Conservation (phyloP, 2,329 filamentous ascomycete species). For the Karstenula rhodostoma region DNA sequence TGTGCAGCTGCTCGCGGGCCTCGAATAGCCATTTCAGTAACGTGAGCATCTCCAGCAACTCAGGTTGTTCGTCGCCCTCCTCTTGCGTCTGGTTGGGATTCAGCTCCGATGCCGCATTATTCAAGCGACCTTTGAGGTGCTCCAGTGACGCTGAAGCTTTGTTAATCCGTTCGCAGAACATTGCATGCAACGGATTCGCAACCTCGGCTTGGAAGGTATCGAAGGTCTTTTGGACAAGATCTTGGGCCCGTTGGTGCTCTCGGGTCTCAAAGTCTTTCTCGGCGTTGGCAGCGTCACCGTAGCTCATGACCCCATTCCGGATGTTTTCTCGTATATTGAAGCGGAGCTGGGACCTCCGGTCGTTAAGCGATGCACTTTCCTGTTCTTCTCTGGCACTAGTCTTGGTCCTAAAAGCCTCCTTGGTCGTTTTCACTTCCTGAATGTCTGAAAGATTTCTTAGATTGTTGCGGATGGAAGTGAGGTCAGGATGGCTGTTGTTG, state of each 20-base stretch:
- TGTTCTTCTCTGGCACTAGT: conserved; percentile 65
- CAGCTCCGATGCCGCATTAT: conserved; percentile 71
- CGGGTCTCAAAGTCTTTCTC: conserved; percentile 76
- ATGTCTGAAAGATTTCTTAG: conserved; percentile 79
- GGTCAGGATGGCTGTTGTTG: conserved; percentile 92
- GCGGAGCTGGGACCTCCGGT: conserved; percentile 71
- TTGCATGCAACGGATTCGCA: conserved; percentile 81
- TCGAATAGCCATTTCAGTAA: conserved; percentile 98
- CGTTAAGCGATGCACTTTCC: conserved; percentile 62
- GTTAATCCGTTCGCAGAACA: conserved; percentile 78
- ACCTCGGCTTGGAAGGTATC: conserved; percentile 84
- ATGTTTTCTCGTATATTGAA: conserved; percentile 82
- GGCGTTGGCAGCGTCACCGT: conserved; percentile 81
- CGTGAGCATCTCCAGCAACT: conserved; percentile 92
- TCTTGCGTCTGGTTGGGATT: conserved; percentile 88
- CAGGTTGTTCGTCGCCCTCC: conserved; percentile 93
- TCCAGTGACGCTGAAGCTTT: conserved; percentile 80
- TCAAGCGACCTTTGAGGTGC: conserved; percentile 75
- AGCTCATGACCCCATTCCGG: conserved; percentile 77
- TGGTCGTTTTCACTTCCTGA: conserved; percentile 73
- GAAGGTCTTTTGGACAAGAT: conserved; percentile 80
- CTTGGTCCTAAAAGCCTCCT: conserved; percentile 61
- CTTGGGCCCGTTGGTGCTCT: conserved; percentile 75
- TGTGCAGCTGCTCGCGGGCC: conserved; percentile 84
- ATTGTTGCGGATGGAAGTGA: conserved; percentile 77